Base-by-base conservation (phyloP, 2,329 filamentous ascomycete species). In the Pseudogymnoascus destructans region DNA sequence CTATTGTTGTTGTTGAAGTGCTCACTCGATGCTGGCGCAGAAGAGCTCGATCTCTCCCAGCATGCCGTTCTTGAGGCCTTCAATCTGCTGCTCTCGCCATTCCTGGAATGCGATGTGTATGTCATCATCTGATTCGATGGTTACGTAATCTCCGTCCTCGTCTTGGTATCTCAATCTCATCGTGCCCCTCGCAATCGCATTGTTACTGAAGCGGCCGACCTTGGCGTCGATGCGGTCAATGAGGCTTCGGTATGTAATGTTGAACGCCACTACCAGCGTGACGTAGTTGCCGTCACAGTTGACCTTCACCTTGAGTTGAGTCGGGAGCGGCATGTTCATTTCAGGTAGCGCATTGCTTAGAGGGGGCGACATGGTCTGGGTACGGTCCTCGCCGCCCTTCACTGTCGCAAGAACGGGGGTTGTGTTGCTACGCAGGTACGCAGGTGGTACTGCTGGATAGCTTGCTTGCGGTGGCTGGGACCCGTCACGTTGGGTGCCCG, bases 221-320 rank as follows among this genome's bases (percentile, higher is more conserved):
- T 98, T 98, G 25, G 90, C 89, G 68, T 98, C 93, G 66, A 98
- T 96, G 9, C 93, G 87, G 69, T 97, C 93, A 63, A 93, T 90
- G 58, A 98, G 78, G 21, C 89, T 93, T 64, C 93, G 89, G 72
- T 95, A 97, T 38, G 89, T 86, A 66, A 97, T 97, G 69, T 95
- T 95, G 72, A 89, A 95, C 30, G 89, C 87, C 40, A 95, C 95
- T 9, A 98, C 92, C n/a, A 98, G 79, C 0, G 92, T 96, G 60
- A 96, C 86, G 65, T 95, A 95, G 68, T 91, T 93, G 52, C 87
- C 86, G 60, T 93, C 89, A 68, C 89, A 95, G 68, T 92, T 92
- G 59, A 98, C 90, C 70, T 95, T 95, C 56, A 96, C 91, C 73
- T 96, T 97, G 57, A 98, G 79, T 68, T 97, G 93, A 6, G 87